Conservation (phyloP, 163 green algal genomes). For the Coccomyxa subellipsoidea region DNA sequence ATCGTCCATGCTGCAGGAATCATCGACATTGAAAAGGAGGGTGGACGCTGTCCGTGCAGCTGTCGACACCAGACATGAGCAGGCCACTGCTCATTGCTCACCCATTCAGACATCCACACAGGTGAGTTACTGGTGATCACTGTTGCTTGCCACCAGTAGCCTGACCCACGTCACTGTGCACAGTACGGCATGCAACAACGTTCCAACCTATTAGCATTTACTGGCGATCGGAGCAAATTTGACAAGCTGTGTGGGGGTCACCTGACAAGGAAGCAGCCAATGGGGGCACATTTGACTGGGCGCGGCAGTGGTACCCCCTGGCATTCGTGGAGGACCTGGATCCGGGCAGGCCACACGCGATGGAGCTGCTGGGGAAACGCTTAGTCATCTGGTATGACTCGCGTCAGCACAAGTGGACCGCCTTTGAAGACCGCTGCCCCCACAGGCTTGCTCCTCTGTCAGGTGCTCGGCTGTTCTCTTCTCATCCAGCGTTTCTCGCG, state of each 20-base stretch:
- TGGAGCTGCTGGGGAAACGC: constrained; percentile 26
- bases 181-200: too few relatives aligned
- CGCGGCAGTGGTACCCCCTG: constrained; percentile 26
- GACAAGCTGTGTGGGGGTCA: neutral
- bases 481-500: too few relatives aligned
- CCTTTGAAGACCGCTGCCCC: constrained; percentile 47
- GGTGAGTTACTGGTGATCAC: neutral
- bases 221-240: too few relatives aligned
- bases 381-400: constrained; percentile 54
- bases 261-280: neutral
- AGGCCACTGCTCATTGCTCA: neutral
- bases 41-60: neutral
- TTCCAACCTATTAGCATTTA: too few relatives aligned
- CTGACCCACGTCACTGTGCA: too few relatives aligned
- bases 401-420: constrained; percentile 16
- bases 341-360: neutral
- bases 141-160: too few relatives aligned
- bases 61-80: neutral
- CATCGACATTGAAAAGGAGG: too few relatives aligned
- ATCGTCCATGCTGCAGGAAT: too few relatives aligned
- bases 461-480: neutral
- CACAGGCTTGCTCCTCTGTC: constrained; percentile 37
- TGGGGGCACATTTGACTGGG: constrained; percentile 8
- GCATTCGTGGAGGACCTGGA: constrained; percentile 20
- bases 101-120: neutral